Evolutionary conservation across 73 alveolate genomes (phyloP).

Genomic region (Paramecium sonneborni): DNA sequence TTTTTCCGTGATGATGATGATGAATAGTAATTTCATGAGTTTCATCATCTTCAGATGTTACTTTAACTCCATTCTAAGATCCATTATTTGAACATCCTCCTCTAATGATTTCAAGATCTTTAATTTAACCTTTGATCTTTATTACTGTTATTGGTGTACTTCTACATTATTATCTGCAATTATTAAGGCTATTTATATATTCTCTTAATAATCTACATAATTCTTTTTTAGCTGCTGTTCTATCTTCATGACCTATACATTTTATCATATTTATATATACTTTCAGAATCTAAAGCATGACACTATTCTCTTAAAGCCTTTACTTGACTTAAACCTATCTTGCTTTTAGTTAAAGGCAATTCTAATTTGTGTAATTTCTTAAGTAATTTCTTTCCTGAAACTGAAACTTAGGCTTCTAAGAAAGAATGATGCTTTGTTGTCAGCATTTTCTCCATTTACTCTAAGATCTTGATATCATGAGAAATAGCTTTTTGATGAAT

Average conservation of each 20-base stretch:
- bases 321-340: constrained; percentile 12
- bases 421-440: not conserved
- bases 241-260: not conserved
- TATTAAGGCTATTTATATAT: not conserved
- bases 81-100: constrained; percentile 8
- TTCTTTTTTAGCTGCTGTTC: constrained; percentile 8
- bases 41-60: constrained; percentile 1
- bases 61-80: not conserved
- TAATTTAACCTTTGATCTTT: constrained; percentile 43
- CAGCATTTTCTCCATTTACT: not conserved
- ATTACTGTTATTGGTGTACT: constrained; percentile 35
- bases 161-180: constrained; percentile 22
- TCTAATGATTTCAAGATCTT: not conserved
- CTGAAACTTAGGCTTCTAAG: not conserved
- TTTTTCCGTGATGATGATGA: not conserved
- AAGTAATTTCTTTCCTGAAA: not conserved
- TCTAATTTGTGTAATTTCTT: not conserved
- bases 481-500: not conserved
- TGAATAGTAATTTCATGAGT: constrained; percentile 10
- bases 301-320: not conserved
- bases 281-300: constrained; percentile 12
- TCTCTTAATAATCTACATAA: constrained; percentile 31
- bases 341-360: not conserved
- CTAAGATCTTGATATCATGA: constrained; percentile 32
- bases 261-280: not conserved